Percentiles rank a stretch among this genome's conserved stretches.
Evolutionary conservation across 441 rosid species (phyloP).

Genomic region (Geranium incanum): DNA sequence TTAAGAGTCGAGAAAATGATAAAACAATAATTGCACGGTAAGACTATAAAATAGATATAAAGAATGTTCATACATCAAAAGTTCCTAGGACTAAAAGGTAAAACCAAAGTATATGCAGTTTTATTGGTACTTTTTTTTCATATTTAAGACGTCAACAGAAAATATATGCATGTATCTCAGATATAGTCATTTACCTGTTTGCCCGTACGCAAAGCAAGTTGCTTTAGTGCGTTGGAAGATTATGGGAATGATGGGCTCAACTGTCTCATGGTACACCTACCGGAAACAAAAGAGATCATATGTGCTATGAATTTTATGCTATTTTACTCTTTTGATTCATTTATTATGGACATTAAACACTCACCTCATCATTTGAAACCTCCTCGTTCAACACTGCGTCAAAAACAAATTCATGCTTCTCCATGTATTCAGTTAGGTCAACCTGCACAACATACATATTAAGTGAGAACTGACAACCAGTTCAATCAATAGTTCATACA

Average conservation of each 20-base stretch:
- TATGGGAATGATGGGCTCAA: slow-evolving; percentile 94
- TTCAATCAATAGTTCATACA: background rate
- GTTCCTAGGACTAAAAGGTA: background rate
- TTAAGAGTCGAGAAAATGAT: background rate
- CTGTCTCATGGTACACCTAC: slow-evolving; percentile 86
- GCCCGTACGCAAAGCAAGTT: slow-evolving; percentile 99
- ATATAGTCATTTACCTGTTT: slow-evolving; percentile 53
- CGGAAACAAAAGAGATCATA: slow-evolving; percentile 17
- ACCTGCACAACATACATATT: slow-evolving; percentile 46
- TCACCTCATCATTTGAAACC: slow-evolving; percentile 93
- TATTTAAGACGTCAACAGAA: background rate
- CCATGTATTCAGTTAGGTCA: slow-evolving; percentile 88
- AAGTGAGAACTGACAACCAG: background rate
- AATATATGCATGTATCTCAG: background rate
- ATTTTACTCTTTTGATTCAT: slow-evolving; percentile 4
- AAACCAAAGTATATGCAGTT: background rate
- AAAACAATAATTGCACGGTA: background rate
- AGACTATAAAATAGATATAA: background rate
- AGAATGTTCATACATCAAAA: background rate
- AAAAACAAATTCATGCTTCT: slow-evolving; percentile 91
- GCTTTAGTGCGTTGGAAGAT: slow-evolving; percentile 92
- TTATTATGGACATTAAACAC: slow-evolving; percentile 16
- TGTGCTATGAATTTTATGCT: background rate
- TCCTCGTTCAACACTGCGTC: slow-evolving; percentile 92
- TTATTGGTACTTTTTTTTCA: background rate